Base-by-base conservation (phyloP, 352 stramenopile genomes). In the Phytophthora tubulina region DNA sequence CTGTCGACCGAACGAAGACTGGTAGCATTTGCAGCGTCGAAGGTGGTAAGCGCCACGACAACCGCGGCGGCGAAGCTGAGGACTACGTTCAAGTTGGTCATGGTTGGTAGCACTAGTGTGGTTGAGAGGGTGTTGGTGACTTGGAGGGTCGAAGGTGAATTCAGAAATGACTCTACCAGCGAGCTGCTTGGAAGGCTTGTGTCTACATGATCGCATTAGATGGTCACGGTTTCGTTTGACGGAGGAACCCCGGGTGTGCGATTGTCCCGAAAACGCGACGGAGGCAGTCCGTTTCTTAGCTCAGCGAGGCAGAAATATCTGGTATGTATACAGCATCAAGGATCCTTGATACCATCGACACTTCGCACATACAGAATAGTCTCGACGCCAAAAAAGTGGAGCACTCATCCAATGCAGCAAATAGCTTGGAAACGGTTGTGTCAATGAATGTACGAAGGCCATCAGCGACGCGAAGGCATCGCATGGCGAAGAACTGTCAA, bases 61-160 rank as follows among this genome's bases (percentile, higher is more conserved):
- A 63, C 59, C 10, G 36, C 45, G 41, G 67, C 67, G 10, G 54
- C 61, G 42, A 75, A 63, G 53, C 46, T 67, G 38, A 75, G 46
- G 41, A 75, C 62, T 50, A 67, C 31, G 52, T 62, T 75, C 41
- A 75, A 52, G 68, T 27, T 27, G 21, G 21, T 27, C 21, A 27
- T 27, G 21, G 21, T 27, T 27, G 21, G 21, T 27, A 27, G 61
- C 63, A 61, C 71, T 75, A 35, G 17, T 67, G 21, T 59, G 35
- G 4, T 56, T 39, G 35, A 11, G 35, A 45, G 39, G 17, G 38
- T 49, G 54, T 42, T 48, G 9, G 50, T 57, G 42, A 30, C 36
- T 64, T 58, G 53, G 8, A 27, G 4, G 39, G 44, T 64, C 36
- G 32, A 64, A 53, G 36, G 53, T 44, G 45, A 58, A 63, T 70